Conservation (phyloP, 768 basidiomycete species). For the Pleurotus eryngii region DNA sequence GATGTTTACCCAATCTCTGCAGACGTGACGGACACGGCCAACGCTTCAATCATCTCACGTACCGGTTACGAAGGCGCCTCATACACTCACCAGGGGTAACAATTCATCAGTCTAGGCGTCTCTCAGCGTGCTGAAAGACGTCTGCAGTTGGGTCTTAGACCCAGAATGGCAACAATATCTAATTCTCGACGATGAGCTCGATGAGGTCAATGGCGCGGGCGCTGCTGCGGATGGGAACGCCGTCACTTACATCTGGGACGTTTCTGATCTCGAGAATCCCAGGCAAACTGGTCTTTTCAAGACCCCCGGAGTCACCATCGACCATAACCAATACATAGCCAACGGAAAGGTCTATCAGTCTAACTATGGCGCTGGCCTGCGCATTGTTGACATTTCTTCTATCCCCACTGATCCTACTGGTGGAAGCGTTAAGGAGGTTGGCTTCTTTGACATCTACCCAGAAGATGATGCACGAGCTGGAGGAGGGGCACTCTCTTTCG, state of each 20-base stretch:
- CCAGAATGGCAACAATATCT: constrained; percentile 23
- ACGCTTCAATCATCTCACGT: constrained; percentile 21
- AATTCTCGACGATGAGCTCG: constrained; percentile 26
- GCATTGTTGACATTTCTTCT: constrained; percentile 24
- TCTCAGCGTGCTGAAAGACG: no score
- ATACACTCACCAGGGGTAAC: constrained; percentile 30
- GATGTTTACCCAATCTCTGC: background rate
- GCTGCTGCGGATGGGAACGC: constrained; percentile 19
- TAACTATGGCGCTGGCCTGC: constrained; percentile 27
- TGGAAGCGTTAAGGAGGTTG: constrained; percentile 10
- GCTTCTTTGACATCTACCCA: constrained; percentile 3
- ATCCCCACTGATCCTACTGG: constrained; percentile 26
- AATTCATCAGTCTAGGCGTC: no score
- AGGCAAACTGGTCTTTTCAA: constrained; percentile 25
- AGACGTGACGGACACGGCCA: constrained; percentile 19
- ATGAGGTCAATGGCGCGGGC: constrained; percentile 17
- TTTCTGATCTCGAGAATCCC: constrained; percentile 21
- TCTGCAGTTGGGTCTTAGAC: constrained; percentile 17
- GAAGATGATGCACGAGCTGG: constrained; percentile 4
- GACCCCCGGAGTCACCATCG: constrained; percentile 21
- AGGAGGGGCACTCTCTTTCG: constrained; percentile 9
- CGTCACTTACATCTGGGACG: constrained; percentile 30
- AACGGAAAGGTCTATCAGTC: constrained; percentile 25
- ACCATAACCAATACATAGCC: constrained; percentile 26
- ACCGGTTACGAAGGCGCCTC: constrained; percentile 26